Evolutionary conservation across 441 rosid genomes (phyloP).

Genomic region (Rhodomyrtus psidioides): DNA sequence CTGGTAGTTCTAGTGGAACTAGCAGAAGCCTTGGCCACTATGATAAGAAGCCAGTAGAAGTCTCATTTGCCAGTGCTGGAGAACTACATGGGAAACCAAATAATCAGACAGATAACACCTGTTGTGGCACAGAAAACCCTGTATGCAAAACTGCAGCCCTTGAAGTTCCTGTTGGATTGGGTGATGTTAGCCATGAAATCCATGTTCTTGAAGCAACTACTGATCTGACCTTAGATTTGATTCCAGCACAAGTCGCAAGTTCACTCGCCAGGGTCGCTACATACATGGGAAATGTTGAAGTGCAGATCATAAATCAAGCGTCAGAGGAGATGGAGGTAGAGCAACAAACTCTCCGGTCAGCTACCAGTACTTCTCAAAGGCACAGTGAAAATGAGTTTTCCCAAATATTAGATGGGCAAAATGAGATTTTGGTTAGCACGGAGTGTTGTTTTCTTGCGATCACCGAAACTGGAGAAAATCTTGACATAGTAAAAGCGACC

Average conservation of each 20-base stretch:
- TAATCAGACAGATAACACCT: not conserved
- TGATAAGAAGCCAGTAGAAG: conserved; percentile 16
- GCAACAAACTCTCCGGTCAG: not conserved
- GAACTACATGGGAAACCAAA: not conserved
- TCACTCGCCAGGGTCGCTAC: conserved; percentile 13
- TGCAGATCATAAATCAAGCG: conserved; percentile 13
- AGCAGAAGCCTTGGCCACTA: conserved; percentile 8
- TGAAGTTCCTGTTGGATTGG: conserved; percentile 1
- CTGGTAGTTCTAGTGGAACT: conserved; percentile 26
- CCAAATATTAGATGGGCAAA: conserved; percentile 10
- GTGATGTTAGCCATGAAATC: conserved; percentile 25
- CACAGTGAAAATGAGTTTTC: conserved; percentile 15
- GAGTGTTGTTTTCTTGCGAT: conserved; percentile 10
- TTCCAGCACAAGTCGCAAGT: conserved; percentile 18
- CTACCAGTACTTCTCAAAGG: conserved; percentile 11
- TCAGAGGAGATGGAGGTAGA: conserved; percentile 2
- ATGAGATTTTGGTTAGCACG: conserved; percentile 8
- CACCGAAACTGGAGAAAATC: conserved; percentile 6
- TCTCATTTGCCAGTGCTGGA: conserved; percentile 12
- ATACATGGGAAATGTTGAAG: conserved; percentile 12
- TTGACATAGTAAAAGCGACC: not conserved
- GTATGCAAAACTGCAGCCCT: conserved; percentile 4
- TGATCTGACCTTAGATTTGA: conserved; percentile 12
- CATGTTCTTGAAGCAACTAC: conserved; percentile 22
- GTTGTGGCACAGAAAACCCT: not conserved